phyloP scores from a whole-genome alignment of 768 basidiomycete genomes.

The Cyclocybe aegerita region DNA sequence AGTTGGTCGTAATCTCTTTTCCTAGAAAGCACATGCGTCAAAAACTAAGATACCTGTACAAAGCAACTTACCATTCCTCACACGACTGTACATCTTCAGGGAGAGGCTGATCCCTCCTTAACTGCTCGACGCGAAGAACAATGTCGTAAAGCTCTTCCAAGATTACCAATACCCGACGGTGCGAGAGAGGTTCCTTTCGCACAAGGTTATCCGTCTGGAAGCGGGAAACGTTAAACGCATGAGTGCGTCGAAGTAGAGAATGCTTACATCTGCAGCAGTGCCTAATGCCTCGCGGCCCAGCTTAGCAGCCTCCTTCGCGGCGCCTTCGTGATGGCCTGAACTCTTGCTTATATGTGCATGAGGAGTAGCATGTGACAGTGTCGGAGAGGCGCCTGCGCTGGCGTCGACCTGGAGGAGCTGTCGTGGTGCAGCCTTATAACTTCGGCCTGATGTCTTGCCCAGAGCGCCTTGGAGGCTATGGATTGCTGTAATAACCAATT shows the following conservation, averaged over 20 bases:
- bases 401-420: slow-evolving; percentile 90
- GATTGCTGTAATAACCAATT: slow-evolving; percentile 40
- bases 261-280: slow-evolving; percentile 51
- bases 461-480: slow-evolving; percentile 90
- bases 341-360: slow-evolving; percentile 56
- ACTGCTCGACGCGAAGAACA: slow-evolving; percentile 81
- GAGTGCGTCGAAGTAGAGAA: background rate
- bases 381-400: slow-evolving; percentile 39
- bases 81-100: slow-evolving; percentile 52
- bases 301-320: slow-evolving; percentile 73
- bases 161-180: slow-evolving; percentile 73
- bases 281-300: slow-evolving; percentile 74
- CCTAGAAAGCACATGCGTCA: slow-evolving; percentile 37
- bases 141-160: slow-evolving; percentile 86
- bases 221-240: background rate
- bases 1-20: slow-evolving; percentile 52
- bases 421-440: slow-evolving; percentile 94
- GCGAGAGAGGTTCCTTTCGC: slow-evolving; percentile 71
- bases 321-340: slow-evolving; percentile 47
- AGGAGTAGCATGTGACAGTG: slow-evolving; percentile 44
- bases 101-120: slow-evolving; percentile 74
- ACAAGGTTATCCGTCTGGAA: slow-evolving; percentile 61
- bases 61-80: slow-evolving; percentile 42
- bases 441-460: slow-evolving; percentile 90
- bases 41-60: background rate